Evolutionary conservation across 2,329 filamentous ascomycete genomes (phyloP).

Genomic region (Penicillium italicum): DNA sequence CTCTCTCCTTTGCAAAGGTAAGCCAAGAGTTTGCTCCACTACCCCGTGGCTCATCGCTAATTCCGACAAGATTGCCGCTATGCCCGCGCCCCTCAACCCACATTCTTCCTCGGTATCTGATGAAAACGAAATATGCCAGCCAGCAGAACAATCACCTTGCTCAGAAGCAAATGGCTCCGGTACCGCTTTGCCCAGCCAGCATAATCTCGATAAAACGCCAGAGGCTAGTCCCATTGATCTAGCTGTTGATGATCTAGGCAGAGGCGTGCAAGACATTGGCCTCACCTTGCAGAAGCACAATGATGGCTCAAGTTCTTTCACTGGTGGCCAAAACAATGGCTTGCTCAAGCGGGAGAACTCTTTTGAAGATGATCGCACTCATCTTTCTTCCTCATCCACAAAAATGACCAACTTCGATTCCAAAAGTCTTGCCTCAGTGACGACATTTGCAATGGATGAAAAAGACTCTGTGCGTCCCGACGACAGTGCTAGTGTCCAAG

Average conservation of each 20-base stretch:
- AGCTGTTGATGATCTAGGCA: slow-evolving; percentile 31
- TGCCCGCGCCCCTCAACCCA: slow-evolving; percentile 35
- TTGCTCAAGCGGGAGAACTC: slow-evolving; percentile 36
- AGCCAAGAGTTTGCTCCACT: neutral
- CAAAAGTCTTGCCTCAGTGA: slow-evolving; percentile 90
- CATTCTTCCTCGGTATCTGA: slow-evolving; percentile 25
- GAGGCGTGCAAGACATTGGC: slow-evolving; percentile 34
- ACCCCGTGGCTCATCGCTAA: slow-evolving; percentile 16
- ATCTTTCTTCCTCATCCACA: slow-evolving; percentile 59
- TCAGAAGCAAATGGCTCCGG: slow-evolving; percentile 21
- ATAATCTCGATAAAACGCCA: slow-evolving; percentile 16
- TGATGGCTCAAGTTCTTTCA: slow-evolving; percentile 26
- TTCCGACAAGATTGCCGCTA: slow-evolving; percentile 41
- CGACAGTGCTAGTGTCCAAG: slow-evolving; percentile 91
- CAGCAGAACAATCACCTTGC: slow-evolving; percentile 14
- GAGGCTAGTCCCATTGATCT: slow-evolving; percentile 20
- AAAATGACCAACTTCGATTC: slow-evolving; percentile 89
- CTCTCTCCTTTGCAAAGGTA: slow-evolving; percentile 75
- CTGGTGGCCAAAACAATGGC: slow-evolving; percentile 28
- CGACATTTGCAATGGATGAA: slow-evolving; percentile 93
- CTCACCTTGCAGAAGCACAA: slow-evolving; percentile 28
- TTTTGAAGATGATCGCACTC: slow-evolving; percentile 48
- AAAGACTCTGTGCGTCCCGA: slow-evolving; percentile 93
- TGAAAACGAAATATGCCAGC: slow-evolving; percentile 26
- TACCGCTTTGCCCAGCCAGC: slow-evolving; percentile 18